phyloP scores from a whole-genome alignment of 164 flowering plant genomes.

The Sextonia rubra region DNA sequence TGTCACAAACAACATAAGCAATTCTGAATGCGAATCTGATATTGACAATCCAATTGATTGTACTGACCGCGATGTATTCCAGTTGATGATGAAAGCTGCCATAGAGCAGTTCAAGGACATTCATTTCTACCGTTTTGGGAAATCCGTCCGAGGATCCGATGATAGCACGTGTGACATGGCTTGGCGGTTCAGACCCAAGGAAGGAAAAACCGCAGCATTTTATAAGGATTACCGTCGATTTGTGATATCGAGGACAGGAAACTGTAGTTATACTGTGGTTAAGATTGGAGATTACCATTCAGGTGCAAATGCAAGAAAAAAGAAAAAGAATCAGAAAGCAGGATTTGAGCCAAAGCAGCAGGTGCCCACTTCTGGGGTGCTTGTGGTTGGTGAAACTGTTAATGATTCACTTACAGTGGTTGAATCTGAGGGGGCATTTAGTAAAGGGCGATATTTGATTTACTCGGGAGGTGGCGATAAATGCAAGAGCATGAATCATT shows the following conservation, averaged over 20 bases:
- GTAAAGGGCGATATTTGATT: conserved; percentile 63
- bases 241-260: conserved; percentile 48
- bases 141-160: conserved; percentile 59
- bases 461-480: conserved; percentile 83
- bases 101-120: conserved; percentile 77
- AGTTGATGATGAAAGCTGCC: conserved; percentile 65
- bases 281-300: conserved; percentile 79
- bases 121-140: conserved; percentile 84
- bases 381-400: conserved; percentile 34
- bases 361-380: background rate
- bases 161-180: conserved; percentile 86
- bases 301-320: conserved; percentile 85
- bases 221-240: conserved; percentile 87
- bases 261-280: conserved; percentile 52
- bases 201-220: conserved; percentile 74
- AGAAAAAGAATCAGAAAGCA: conserved; percentile 55
- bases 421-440: conserved; percentile 65
- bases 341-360: conserved; percentile 36
- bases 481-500: conserved; percentile 94
- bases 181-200: conserved; percentile 91
- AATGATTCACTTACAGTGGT: conserved; percentile 74
- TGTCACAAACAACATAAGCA: background rate
- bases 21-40: conserved; percentile 34
- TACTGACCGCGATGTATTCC: conserved; percentile 72
- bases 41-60: conserved; percentile 55